Evolutionary conservation across 768 basidiomycete genomes (phyloP), one percentile per base, ranked within the genome.

Genomic region (Saitozyma sp.): DNA sequence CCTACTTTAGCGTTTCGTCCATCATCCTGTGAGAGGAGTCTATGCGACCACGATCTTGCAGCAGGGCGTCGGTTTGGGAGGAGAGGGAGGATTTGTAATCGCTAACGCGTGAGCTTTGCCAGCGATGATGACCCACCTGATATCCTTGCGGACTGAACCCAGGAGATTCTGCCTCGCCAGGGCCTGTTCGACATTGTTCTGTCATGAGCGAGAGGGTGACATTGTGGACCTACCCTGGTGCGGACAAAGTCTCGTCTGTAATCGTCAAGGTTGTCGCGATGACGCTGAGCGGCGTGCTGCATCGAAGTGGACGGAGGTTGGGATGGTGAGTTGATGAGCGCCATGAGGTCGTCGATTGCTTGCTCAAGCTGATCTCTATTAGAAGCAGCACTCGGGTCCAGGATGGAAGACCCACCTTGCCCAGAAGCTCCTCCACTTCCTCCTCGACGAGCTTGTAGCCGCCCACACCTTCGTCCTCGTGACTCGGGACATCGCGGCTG

Each of bases 1-100:
- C 89, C 62, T 74, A 95, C 93, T 89, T 86, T 29, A 99, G 83
- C 41, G 94, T 84, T 48, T 89, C 89, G 74, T 98, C 95, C 17
- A 91, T 89, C 94, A 98, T 97, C 61, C 86, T 83, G 81, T 98
- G 94, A 20, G 90, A 92, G 67, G 87, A 90, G 80, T 97, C 95
- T 63, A 98, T 95, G 64, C 86, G 85, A 4, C 88, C 85, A 50
- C 96, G 85, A 80, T 99, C 96, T 20, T 87, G 86, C 37, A 99
- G 83, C 46, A 99, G 81, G 7, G 90, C 86, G 68, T 98, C 96
- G 1, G 90, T 87, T 85, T 16, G 90, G 16, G 69, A 67, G 7
- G 91, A 89, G 4, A 77, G 77, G 1, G 80, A 74, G 6, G 79
- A 71, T 78, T 93, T 93, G 81, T 94, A 94, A 45, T 92, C 89